A percentile compares a stretch with the other conserved stretches of the same genome.
Conservation (phyloP, 1,284 basidiomycete species). For the Malassezia furfur region DNA sequence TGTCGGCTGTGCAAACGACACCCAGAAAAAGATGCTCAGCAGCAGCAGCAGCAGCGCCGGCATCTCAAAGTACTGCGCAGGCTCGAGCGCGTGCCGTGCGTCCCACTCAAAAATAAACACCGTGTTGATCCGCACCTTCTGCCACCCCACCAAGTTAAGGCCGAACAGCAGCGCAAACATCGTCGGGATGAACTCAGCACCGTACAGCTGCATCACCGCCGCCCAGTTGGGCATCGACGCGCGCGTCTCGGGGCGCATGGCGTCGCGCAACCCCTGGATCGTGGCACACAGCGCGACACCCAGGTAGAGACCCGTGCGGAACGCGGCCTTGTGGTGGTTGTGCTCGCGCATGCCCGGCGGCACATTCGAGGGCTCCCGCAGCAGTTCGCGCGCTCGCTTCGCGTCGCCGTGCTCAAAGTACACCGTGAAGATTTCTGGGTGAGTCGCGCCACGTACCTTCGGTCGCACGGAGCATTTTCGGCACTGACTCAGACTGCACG, state of each 20-base stretch:
- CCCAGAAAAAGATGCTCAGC: constrained; percentile 71
- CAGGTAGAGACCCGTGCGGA: constrained; percentile 59
- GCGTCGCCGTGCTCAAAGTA: constrained; percentile 63
- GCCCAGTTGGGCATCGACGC: constrained; percentile 61
- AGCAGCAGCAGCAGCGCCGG: constrained; percentile 68
- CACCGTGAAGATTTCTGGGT: constrained; percentile 29
- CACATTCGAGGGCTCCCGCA: constrained; percentile 55
- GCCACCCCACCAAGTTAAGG: constrained; percentile 70
- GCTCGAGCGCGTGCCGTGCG: constrained; percentile 64
- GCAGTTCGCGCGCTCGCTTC: constrained; percentile 64
- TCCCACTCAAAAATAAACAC: constrained; percentile 71
- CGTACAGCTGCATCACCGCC: constrained; percentile 71
- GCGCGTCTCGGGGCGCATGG: constrained; percentile 58
- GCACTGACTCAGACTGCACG: constrained; percentile 56
- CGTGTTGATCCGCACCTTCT: constrained; percentile 69
- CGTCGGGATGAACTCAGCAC: constrained; percentile 63
- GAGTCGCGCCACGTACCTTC: constrained; percentile 6
- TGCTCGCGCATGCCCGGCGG: constrained; percentile 42
- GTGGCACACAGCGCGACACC: constrained; percentile 71
- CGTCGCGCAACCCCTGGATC: constrained; percentile 61
- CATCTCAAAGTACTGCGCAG: constrained; percentile 71
- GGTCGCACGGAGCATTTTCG: constrained; percentile 60
- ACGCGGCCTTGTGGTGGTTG: constrained; percentile 61
- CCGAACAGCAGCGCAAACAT: constrained; percentile 68
- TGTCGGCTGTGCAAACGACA: constrained; percentile 59